Evolutionary conservation across 2,329 filamentous ascomycete species (phyloP).

Genomic region (Trichophyton schoenleinii): DNA sequence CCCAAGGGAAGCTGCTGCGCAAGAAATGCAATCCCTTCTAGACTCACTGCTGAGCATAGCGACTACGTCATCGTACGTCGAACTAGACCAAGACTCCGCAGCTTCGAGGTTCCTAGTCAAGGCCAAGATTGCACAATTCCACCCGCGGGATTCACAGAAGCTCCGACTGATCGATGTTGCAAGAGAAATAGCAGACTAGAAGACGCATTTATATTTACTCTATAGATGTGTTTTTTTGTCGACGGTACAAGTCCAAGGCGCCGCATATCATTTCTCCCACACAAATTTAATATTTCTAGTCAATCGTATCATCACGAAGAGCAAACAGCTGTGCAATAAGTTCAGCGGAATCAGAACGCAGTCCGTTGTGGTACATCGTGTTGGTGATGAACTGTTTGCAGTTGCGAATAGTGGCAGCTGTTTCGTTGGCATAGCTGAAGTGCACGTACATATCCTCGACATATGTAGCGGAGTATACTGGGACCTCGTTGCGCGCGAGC

Average conservation of each 20-base stretch:
- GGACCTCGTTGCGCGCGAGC: slow-evolving; percentile 64
- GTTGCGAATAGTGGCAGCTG: slow-evolving; percentile 59
- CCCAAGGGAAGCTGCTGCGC: slow-evolving; percentile 37
- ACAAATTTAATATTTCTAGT: slow-evolving; percentile 26
- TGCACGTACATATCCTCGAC: slow-evolving; percentile 91
- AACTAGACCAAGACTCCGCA: slow-evolving; percentile 39
- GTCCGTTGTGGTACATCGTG: slow-evolving; percentile 71
- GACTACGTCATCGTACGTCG: slow-evolving; percentile 33
- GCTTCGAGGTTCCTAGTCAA: slow-evolving; percentile 42
- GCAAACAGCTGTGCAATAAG: slow-evolving; percentile 64
- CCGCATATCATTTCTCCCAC: neutral
- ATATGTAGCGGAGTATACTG: slow-evolving; percentile 73
- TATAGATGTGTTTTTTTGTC: neutral
- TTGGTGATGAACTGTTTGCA: slow-evolving; percentile 79
- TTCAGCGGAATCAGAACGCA: slow-evolving; percentile 61
- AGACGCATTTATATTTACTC: neutral
- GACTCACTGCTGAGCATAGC: slow-evolving; percentile 35
- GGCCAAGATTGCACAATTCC: slow-evolving; percentile 44
- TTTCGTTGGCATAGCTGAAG: slow-evolving; percentile 58
- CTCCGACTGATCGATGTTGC: slow-evolving; percentile 43
- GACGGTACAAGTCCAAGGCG: neutral
- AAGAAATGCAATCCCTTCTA: slow-evolving; percentile 37
- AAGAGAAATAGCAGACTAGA: slow-evolving; percentile 11
- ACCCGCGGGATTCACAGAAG: slow-evolving; percentile 41
- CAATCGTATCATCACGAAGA: slow-evolving; percentile 57